A percentile compares a stretch with the other conserved stretches of the same genome.
phyloP scores from a whole-genome alignment of 345 rosid species.

The Orychophragmus violaceus region DNA sequence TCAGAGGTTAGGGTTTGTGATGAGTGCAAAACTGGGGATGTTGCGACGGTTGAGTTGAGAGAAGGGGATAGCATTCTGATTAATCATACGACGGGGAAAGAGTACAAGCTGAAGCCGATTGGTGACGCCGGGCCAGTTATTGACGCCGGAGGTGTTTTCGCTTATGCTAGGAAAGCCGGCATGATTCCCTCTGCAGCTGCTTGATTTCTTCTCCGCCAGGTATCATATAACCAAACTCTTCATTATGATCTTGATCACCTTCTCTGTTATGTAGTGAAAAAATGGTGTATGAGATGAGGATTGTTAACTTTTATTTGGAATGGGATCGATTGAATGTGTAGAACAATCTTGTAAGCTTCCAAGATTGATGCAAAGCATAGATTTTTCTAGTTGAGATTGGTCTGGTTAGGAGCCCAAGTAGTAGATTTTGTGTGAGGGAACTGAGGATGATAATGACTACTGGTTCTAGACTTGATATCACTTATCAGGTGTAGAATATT shows the following conservation, averaged over 20 bases:
- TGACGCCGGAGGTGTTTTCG: conserved; percentile 81
- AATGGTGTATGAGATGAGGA: background rate
- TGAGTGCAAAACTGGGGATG: conserved; percentile 81
- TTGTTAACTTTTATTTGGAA: background rate
- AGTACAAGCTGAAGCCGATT: conserved; percentile 67
- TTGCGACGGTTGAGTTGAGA: conserved; percentile 58
- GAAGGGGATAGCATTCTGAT: conserved; percentile 58
- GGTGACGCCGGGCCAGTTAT: conserved; percentile 93
- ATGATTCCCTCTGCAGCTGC: conserved; percentile 56
- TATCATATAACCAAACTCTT: background rate
- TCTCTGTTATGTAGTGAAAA: background rate
- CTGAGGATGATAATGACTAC: background rate
- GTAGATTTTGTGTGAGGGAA: background rate
- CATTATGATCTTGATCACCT: too few relatives aligned
- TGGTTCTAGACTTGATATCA: background rate
- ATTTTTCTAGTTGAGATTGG: background rate
- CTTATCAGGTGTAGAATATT: too few relatives aligned
- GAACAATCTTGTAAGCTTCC: background rate
- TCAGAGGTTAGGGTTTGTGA: conserved; percentile 75
- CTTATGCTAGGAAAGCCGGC: conserved; percentile 74
- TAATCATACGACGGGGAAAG: conserved; percentile 80
- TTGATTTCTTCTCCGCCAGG: background rate
- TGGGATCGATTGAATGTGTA: too few relatives aligned
- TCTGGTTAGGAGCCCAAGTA: background rate
- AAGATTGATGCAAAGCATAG: too few relatives aligned